These are phyloP conservation scores for Xerocomellus amylosporus DNA, from an alignment of 768 basidiomycete genomes.

Conservation along the genomic window DNA sequence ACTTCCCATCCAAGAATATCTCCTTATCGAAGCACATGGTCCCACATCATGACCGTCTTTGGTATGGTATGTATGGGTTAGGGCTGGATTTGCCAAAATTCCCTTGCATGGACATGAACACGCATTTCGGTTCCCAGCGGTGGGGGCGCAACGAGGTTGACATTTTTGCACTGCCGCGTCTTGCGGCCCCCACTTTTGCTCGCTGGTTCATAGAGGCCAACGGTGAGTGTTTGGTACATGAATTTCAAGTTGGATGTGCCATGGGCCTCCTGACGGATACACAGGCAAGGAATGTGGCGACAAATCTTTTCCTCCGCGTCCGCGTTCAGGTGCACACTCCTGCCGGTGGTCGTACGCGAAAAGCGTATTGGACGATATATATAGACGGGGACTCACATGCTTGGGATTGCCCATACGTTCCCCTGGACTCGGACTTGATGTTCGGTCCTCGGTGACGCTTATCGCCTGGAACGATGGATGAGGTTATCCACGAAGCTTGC, in stretches of 20 bases:
- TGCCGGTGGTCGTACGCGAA: neutral
- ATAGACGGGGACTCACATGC: neutral
- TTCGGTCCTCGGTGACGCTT: neutral
- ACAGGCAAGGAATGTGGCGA: neutral
- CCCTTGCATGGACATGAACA: constrained; percentile 4
- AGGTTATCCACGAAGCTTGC: neutral
- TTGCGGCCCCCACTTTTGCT: neutral
- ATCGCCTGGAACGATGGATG: neutral
- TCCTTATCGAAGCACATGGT: constrained; percentile 17
- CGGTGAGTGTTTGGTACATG: constrained; percentile 1
- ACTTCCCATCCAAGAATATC: constrained; percentile 21
- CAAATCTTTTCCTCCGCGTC: neutral
- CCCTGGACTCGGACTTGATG: neutral
- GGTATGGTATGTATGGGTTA: constrained; percentile 9
- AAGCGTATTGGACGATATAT: constrained; percentile 6
- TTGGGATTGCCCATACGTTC: neutral
- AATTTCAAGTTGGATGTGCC: neutral
- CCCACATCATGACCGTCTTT: constrained; percentile 14
- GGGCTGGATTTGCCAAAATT: constrained; percentile 13
- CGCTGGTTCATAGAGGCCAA: neutral
- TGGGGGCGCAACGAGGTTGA: neutral
- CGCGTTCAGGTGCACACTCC: neutral
- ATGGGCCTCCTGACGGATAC: neutral
- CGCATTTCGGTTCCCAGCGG: neutral
- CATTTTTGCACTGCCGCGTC: neutral